Evolutionary conservation across 2,329 filamentous ascomycete species (phyloP), one percentile per base, ranked within the genome.

Genomic region (Venturia oleaginea): DNA sequence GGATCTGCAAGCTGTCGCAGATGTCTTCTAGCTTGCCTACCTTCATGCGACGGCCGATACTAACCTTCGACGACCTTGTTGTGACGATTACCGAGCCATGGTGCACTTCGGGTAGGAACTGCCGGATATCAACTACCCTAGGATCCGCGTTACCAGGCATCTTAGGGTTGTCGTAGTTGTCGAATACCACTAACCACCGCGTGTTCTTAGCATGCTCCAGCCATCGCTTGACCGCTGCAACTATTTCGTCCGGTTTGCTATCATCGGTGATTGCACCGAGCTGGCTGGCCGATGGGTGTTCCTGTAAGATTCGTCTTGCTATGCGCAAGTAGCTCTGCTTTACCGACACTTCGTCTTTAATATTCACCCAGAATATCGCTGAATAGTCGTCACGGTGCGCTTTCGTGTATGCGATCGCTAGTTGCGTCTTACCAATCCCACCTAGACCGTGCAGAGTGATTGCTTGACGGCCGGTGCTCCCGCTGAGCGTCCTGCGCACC

Each of bases 371-470:
- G 66, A 81, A 74, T 4, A 77, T 68, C 0, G 76, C 74, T 0
- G 73, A 72, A 67, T 79, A 79, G 8, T 73, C 68, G 17, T 70
- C 62, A 32, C 70, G 69, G 64, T 79, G 67, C 37, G 65, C 66
- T 67, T 72, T 73, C 1, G 72, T 68, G 68, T 76, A 80, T 54
- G 72, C 70, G 7, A 78, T 68, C 6, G 72, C 70, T 24, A 79
- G 70, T 67, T 80, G 75, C n/a, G 78, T 80, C 70, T 81, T 81
- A 32, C 76, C 77, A 37, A 80, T 79, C 3, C 78, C 78, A 19
- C 78, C 77, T 3, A 79, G 69, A 19, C 78, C 77, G 57, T 78
- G 71, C 8, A 80, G 67, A 34, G 76, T 69, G 42, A 73, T 69
- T 30, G 55, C 61, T 15, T 65, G 65, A 64, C 70, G 71, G 61